Evolutionary conservation across 2,329 filamentous ascomycete species (phyloP), one percentile per base, ranked within the genome.

Genomic region (Pezicula neosporulosa): DNA sequence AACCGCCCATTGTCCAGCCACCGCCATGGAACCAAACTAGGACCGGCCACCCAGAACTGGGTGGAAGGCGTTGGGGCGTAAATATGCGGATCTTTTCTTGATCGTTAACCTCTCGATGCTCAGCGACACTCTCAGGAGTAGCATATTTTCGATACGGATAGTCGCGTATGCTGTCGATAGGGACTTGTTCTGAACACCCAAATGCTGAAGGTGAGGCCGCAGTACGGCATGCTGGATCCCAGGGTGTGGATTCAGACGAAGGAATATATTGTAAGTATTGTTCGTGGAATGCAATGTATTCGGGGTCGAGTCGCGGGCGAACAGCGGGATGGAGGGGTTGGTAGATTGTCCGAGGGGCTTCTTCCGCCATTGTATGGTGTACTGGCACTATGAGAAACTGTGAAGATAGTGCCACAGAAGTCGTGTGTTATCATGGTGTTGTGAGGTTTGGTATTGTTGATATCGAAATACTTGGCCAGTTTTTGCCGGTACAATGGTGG

Each of bases 11-110:
- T 6, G 81, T 77, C 77, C 78, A 82, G 10, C 78, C 78, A 4
- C 78, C 78, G 6, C 78, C 79, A 57, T 82, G 79, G 58, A 75
- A 77, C 60, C 78, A 83, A 9, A 81, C 56, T 58, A 76, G 72
- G n/a, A 76, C 72, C 3, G 78, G 78, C 77, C 78, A 82, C 21
- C 79, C 78, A 2, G 53, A 58, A 1, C 57, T 64, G 0, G 77
- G 77, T 7, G 51, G 65, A 1, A 65, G 53, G 0, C 73, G 74
- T 5, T 63, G 57, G 0, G 79, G 78, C 3, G 72, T 78, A 57
- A 82, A 82, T 42, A 67, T 70, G 21, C 78, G 71, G 18, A 80
- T 57, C 3, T 55, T 56, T 19, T 81, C 38, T 47, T 72, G 63
- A 0, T 73, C 74, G 0, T 77, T 77, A 10, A 67, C 65, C 9